These are phyloP conservation scores for Bondarzewia mesenterica DNA, from an alignment of 1,284 basidiomycete genomes.

Conservation along the genomic window DNA sequence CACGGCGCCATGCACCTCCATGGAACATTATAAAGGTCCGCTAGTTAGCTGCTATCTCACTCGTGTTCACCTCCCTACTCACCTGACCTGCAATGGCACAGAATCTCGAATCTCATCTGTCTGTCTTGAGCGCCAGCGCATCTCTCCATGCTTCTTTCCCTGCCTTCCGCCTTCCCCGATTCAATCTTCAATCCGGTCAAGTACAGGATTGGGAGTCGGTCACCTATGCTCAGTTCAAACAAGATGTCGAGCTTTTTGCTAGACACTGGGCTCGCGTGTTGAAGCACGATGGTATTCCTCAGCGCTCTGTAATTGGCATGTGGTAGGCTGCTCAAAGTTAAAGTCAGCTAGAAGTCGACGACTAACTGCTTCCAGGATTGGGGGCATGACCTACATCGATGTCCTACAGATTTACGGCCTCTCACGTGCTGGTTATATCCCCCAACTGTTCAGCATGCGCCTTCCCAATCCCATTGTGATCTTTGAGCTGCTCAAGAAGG, in stretches of 20 bases:
- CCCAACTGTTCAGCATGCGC: conserved; percentile 64
- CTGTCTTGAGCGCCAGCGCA: conserved; percentile 40
- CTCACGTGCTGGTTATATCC: conserved; percentile 62
- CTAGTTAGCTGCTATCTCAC: background rate
- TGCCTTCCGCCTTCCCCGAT: conserved; percentile 42
- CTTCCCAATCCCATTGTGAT: conserved; percentile 62
- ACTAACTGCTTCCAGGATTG: conserved; percentile 37
- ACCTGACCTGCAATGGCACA: conserved; percentile 10
- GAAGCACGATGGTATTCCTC: conserved; percentile 31
- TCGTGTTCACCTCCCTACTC: conserved; percentile 5
- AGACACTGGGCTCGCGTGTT: conserved; percentile 46
- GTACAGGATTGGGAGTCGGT: conserved; percentile 40
- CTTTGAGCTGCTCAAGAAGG: conserved; percentile 50
- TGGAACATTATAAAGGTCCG: conserved; percentile 11
- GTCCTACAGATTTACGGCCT: conserved; percentile 64
- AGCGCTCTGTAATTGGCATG: conserved; percentile 53
- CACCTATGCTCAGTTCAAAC: conserved; percentile 43
- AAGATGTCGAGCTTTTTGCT: conserved; percentile 46
- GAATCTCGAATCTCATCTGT: conserved; percentile 36
- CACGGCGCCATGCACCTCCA: conserved; percentile 1
- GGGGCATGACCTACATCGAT: conserved; percentile 59
- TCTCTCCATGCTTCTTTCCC: conserved; percentile 31
- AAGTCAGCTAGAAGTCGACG: conserved; percentile 2
- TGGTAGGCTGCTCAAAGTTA: conserved; percentile 37
- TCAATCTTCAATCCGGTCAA: conserved; percentile 25